Evolutionary conservation across 805 yeast genomes (phyloP).

Genomic region (Cyberlindnera misumaiensis): DNA sequence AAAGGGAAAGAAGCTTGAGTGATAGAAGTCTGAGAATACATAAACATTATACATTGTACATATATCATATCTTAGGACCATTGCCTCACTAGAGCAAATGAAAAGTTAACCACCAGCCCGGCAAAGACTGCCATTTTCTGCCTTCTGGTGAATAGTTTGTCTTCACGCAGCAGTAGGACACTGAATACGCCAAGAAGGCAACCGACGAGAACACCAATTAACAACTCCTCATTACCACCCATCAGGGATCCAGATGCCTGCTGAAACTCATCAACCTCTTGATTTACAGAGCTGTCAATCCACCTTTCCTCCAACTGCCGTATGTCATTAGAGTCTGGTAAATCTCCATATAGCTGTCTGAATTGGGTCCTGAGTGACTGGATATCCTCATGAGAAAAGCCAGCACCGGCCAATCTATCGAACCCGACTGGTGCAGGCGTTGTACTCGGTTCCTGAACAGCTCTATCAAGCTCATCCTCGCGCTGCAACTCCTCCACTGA

Average conservation of each 20-base stretch:
- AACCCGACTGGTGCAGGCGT: constrained; percentile 75
- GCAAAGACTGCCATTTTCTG: constrained; percentile 63
- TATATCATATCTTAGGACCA: constrained; percentile 14
- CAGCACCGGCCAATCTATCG: constrained; percentile 76
- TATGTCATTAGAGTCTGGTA: constrained; percentile 36
- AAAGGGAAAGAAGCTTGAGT: constrained; percentile 6
- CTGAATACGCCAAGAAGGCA: constrained; percentile 70
- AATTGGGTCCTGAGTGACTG: constrained; percentile 69
- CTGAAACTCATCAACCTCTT: constrained; percentile 39
- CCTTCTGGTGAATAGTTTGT: constrained; percentile 48
- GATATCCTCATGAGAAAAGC: constrained; percentile 76
- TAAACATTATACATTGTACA: not conserved
- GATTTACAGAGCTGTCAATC: constrained; percentile 68
- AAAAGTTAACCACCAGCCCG: constrained; percentile 63
- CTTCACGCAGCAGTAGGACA: constrained; percentile 54
- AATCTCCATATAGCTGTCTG: constrained; percentile 54
- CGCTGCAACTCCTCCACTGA: constrained; percentile 46
- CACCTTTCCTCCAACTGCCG: constrained; percentile 78
- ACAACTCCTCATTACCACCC: constrained; percentile 56
- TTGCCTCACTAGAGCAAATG: constrained; percentile 52
- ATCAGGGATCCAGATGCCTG: constrained; percentile 30
- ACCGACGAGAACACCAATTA: constrained; percentile 68
- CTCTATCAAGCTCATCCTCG: constrained; percentile 52
- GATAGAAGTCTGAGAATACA: not conserved
- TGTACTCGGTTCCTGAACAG: constrained; percentile 44